Evolutionary conservation across 352 stramenopile species (phyloP).

Genomic region (Pilasporangium apinafurcum): DNA sequence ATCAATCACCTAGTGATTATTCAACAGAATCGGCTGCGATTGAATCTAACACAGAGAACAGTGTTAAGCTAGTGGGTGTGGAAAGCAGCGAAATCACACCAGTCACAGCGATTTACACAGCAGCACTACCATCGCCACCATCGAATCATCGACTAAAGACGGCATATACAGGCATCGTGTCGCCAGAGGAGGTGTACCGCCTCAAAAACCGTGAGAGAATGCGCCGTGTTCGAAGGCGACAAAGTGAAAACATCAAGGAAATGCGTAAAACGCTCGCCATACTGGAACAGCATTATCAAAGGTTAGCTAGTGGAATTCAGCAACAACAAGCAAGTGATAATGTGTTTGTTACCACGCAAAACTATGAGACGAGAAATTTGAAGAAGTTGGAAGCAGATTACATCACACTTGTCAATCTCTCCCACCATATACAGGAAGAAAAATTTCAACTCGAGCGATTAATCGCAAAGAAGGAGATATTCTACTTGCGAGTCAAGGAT

Average conservation of each 20-base stretch:
- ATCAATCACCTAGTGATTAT: too few relatives aligned
- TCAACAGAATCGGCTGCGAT: too few relatives aligned
- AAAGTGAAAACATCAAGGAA: conserved; percentile 37
- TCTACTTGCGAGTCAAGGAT: conserved; percentile 11
- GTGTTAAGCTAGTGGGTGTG: too few relatives aligned
- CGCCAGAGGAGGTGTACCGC: conserved; percentile 37
- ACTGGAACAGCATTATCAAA: conserved; percentile 36
- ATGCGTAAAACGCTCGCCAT: conserved; percentile 41
- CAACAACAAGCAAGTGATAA: too few relatives aligned
- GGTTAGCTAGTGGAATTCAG: conserved; percentile 21
- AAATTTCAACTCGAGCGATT: conserved; percentile 49
- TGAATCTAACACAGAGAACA: too few relatives aligned
- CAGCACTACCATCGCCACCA: too few relatives aligned
- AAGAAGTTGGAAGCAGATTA: conserved; percentile 41
- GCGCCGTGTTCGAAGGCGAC: conserved; percentile 31
- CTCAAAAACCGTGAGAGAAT: conserved; percentile 51
- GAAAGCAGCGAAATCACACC: too few relatives aligned
- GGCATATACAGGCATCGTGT: too few relatives aligned
- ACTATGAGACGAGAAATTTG: conserved; percentile 2
- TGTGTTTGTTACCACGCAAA: too few relatives aligned
- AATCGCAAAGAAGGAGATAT: conserved; percentile 13
- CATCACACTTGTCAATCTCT: conserved; percentile 40
- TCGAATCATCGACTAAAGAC: too few relatives aligned
- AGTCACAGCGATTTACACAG: too few relatives aligned
- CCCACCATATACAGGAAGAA: conserved; percentile 49